These are phyloP conservation scores for Jackrogersella minutella DNA, from an alignment of 495 filamentous ascomycete genomes.

Conservation along the genomic window DNA sequence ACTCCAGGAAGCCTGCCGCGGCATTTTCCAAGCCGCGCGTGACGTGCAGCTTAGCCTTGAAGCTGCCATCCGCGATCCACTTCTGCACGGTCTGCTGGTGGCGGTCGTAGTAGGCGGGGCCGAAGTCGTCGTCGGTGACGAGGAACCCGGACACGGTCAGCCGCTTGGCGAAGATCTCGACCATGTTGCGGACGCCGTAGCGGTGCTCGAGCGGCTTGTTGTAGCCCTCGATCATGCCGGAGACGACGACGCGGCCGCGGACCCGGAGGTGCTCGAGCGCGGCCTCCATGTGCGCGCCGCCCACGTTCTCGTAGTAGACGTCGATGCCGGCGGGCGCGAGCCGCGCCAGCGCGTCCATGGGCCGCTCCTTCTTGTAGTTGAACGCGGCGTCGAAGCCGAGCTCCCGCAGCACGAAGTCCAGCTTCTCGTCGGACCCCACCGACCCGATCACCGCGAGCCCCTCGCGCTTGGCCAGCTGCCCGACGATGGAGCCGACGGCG, in stretches of 20 bases:
- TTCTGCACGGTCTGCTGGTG: slow-evolving; percentile 81
- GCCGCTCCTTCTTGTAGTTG: slow-evolving; percentile 71
- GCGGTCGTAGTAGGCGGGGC: slow-evolving; percentile 71
- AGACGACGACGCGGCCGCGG: slow-evolving; percentile 72
- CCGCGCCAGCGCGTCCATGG: slow-evolving; percentile 72
- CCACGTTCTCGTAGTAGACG: slow-evolving; percentile 96
- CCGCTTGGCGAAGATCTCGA: slow-evolving; percentile 55
- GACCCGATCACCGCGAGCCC: slow-evolving; percentile 82
- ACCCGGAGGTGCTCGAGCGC: slow-evolving; percentile 70
- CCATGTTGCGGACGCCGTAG: slow-evolving; percentile 75
- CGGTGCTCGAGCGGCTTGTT: slow-evolving; percentile 65
- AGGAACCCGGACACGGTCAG: slow-evolving; percentile 77
- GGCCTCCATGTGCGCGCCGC: slow-evolving; percentile 85
- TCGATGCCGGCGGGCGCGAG: slow-evolving; percentile 85
- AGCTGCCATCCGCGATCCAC: slow-evolving; percentile 83
- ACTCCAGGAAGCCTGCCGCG: slow-evolving; percentile 75
- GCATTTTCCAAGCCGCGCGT: slow-evolving; percentile 86
- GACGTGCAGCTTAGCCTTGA: slow-evolving; percentile 74
- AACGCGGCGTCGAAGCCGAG: slow-evolving; percentile 74
- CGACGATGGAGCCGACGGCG: slow-evolving; percentile 84
- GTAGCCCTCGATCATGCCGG: slow-evolving; percentile 74
- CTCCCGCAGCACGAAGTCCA: slow-evolving; percentile 70
- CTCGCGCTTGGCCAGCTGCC: slow-evolving; percentile 86
- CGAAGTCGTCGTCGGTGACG: slow-evolving; percentile 66
- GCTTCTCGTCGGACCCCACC: slow-evolving; percentile 70